These are phyloP conservation scores for Candida dajiaensis DNA, from an alignment of 805 yeast genomes.

Conservation along the genomic window DNA sequence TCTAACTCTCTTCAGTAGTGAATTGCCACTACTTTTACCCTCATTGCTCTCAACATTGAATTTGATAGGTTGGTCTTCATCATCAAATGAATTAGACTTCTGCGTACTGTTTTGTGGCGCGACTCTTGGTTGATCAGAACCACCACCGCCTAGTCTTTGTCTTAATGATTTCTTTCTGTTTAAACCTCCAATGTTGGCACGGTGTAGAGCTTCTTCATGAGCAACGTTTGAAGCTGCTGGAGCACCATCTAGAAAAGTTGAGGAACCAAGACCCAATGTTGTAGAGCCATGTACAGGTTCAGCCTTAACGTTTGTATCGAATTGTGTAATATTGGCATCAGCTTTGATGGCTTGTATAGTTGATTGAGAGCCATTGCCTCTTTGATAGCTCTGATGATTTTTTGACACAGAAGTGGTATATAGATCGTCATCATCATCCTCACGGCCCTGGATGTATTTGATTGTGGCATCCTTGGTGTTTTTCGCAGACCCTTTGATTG, in stretches of 20 bases:
- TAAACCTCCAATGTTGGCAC: constrained; percentile 39
- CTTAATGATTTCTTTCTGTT: constrained; percentile 82
- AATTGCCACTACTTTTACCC: constrained; percentile 33
- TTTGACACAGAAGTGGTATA: constrained; percentile 17
- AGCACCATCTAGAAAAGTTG: constrained; percentile 93
- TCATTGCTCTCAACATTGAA: constrained; percentile 24
- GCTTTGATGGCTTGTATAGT: constrained; percentile 40
- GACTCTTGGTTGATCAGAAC: not conserved
- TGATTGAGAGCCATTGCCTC: constrained; percentile 13
- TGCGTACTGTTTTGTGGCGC: not conserved
- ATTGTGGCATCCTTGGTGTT: constrained; percentile 55
- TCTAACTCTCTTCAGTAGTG: constrained; percentile 78
- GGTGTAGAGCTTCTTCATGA: constrained; percentile 30
- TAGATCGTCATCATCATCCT: constrained; percentile 42
- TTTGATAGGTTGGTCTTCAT: constrained; percentile 27
- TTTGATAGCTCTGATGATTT: constrained; percentile 3
- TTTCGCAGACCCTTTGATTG: constrained; percentile 67
- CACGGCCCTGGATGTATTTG: constrained; percentile 73
- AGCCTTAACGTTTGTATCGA: constrained; percentile 66
- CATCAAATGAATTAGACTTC: constrained; percentile 11
- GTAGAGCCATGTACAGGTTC: constrained; percentile 79
- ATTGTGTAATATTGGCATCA: constrained; percentile 49
- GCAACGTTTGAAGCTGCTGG: constrained; percentile 66
- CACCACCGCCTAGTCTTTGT: constrained; percentile 43
- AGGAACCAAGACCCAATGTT: constrained; percentile 84